phyloP scores from a whole-genome alignment of 2,329 filamentous ascomycete genomes.

The Pyricularia pennisetigena region DNA sequence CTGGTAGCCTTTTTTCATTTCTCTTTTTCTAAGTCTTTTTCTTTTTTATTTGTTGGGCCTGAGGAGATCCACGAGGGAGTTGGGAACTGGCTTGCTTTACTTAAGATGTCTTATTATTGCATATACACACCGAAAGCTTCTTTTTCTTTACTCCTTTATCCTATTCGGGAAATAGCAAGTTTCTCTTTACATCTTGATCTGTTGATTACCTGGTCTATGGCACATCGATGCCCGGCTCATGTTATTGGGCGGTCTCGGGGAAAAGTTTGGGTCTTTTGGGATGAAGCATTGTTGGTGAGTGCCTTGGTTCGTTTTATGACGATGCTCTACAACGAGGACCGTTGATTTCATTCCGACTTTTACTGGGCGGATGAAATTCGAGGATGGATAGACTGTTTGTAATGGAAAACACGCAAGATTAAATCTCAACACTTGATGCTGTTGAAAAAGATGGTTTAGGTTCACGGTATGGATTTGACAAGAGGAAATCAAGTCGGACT shows the following conservation, averaged over 20 bases:
- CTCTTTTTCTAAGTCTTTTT: background rate
- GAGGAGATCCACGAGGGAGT: background rate
- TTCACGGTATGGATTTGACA: background rate
- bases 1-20: background rate
- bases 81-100: background rate
- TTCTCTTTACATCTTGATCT: background rate
- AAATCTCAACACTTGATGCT: background rate
- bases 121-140: background rate
- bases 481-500: background rate
- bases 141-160: background rate
- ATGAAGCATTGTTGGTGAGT: background rate
- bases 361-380: background rate
- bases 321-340: background rate
- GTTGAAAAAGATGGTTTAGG: background rate
- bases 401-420: background rate
- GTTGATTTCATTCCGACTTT: background rate
- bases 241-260: background rate
- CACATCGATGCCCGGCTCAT: background rate
- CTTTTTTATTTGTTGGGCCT: background rate
- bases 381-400: background rate
- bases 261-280: background rate
- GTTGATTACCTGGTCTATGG: background rate
- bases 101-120: background rate
- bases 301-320: background rate
- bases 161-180: background rate